These are phyloP conservation scores for Neurospora cerealis DNA, from an alignment of 495 filamentous ascomycete genomes.

Conservation along the genomic window DNA sequence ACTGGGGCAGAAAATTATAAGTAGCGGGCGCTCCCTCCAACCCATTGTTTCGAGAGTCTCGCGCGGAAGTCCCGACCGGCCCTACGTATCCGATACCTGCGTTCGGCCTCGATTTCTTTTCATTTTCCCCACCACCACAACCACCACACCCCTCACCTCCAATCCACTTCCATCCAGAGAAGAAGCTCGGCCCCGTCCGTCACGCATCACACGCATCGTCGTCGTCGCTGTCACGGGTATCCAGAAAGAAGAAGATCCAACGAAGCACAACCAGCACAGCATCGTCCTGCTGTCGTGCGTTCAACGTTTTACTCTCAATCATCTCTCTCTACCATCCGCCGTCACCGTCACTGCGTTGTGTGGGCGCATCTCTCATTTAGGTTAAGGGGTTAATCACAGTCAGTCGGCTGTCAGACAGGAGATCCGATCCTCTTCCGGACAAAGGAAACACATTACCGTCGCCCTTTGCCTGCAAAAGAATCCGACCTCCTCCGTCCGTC, in stretches of 20 bases:
- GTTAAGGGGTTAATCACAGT: slow-evolving; percentile 16
- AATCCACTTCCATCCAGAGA: slow-evolving; percentile 8
- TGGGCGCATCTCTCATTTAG: slow-evolving; percentile 32
- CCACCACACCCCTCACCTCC: slow-evolving; percentile 17
- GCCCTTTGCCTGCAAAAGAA: slow-evolving; percentile 20
- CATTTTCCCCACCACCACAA: slow-evolving; percentile 19
- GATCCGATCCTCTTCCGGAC: slow-evolving; percentile 21
- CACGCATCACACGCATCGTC: background rate
- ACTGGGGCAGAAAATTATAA: slow-evolving; percentile 36
- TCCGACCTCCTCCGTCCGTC: slow-evolving; percentile 23
- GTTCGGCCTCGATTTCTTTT: slow-evolving; percentile 28
- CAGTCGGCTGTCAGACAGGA: slow-evolving; percentile 21
- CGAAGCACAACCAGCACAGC: slow-evolving; percentile 22
- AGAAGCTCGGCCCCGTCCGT: slow-evolving; percentile 1
- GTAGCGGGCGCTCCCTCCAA: slow-evolving; percentile 34
- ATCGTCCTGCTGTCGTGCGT: slow-evolving; percentile 21
- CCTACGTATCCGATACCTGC: slow-evolving; percentile 30
- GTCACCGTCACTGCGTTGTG: slow-evolving; percentile 18
- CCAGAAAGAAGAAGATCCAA: slow-evolving; percentile 10
- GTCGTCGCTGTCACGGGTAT: background rate
- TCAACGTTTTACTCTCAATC: slow-evolving; percentile 8
- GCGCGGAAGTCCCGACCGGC: slow-evolving; percentile 42
- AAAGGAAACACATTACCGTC: slow-evolving; percentile 18
- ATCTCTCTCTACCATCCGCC: background rate
- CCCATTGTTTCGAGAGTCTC: slow-evolving; percentile 32